Conservation (phyloP, 345 rosid species). For the Eucalyptus caleyi region DNA sequence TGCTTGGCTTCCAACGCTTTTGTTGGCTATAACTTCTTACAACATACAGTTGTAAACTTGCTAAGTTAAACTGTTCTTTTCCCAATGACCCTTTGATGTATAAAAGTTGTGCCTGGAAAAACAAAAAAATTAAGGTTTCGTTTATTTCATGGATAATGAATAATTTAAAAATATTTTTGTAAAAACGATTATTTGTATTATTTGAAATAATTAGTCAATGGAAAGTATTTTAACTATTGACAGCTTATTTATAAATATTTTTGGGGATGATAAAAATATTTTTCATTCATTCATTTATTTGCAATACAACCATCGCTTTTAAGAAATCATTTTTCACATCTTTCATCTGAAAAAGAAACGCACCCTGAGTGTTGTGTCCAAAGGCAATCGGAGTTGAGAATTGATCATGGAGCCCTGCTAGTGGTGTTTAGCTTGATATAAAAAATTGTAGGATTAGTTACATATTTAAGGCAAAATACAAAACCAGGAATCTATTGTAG, state of each 20-base stretch:
- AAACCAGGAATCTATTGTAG: background rate
- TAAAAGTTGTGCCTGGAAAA: background rate
- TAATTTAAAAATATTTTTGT: background rate
- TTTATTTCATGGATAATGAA: background rate
- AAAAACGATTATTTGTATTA: background rate
- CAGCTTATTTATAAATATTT: background rate
- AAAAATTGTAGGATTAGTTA: background rate
- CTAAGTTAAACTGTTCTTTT: background rate
- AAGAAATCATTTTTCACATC: background rate
- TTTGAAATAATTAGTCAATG: background rate
- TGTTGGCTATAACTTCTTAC: background rate
- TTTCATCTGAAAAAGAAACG: background rate
- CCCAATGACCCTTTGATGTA: background rate
- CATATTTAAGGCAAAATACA: background rate
- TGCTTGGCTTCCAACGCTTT: background rate
- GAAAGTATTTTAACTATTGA: background rate
- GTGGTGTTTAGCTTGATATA: background rate
- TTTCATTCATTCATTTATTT: background rate
- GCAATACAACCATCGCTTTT: fast-evolving
- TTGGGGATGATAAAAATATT: fast-evolving
- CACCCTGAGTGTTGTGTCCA: background rate
- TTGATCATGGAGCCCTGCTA: background rate
- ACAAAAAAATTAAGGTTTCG: background rate
- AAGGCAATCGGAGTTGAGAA: background rate
- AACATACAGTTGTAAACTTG: background rate